These are phyloP conservation scores for Magnolia kwangsiensis DNA, from an alignment of 164 flowering plant species.

Conservation along the genomic window DNA sequence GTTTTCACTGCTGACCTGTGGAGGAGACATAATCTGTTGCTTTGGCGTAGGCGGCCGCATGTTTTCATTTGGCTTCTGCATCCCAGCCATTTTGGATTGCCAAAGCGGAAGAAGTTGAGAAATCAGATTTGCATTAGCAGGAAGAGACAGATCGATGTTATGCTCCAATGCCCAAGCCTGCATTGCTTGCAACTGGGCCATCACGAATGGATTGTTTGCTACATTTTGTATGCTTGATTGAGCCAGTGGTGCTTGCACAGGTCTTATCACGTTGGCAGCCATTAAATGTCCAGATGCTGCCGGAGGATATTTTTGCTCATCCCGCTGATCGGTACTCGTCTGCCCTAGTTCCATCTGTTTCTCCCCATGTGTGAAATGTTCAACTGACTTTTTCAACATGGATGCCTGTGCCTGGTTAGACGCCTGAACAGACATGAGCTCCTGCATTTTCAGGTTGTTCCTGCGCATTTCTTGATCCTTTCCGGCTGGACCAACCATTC, in stretches of 20 bases:
- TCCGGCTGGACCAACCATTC: constrained; percentile 44
- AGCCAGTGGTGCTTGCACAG: constrained; percentile 42
- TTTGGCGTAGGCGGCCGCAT: constrained; percentile 36
- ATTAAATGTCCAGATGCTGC: constrained; percentile 39
- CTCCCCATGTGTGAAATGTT: constrained; percentile 47
- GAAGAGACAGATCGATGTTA: constrained; percentile 76
- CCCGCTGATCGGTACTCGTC: constrained; percentile 33
- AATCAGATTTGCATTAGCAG: constrained; percentile 71
- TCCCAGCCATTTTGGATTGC: constrained; percentile 68
- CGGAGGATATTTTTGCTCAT: constrained; percentile 38
- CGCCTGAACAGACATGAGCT: constrained; percentile 55
- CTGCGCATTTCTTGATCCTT: constrained; percentile 65
- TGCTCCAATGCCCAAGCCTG: constrained; percentile 86
- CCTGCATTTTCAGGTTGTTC: constrained; percentile 68
- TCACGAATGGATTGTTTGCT: constrained; percentile 48
- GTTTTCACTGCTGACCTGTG: constrained; percentile 53
- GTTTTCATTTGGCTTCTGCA: constrained; percentile 66
- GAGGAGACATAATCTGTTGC: constrained; percentile 52
- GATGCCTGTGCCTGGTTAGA: constrained; percentile 64
- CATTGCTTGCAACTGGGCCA: constrained; percentile 76
- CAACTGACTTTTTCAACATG: constrained; percentile 57
- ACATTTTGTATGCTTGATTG: constrained; percentile 49
- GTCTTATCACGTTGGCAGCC: constrained; percentile 42
- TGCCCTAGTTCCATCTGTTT: constrained; percentile 60
- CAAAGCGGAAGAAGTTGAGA: constrained; percentile 70